A percentile compares a stretch with the other conserved stretches of the same genome.
Evolutionary conservation across 1,284 basidiomycete species (phyloP).

Genomic region (Singerocomus rubriflavus): DNA sequence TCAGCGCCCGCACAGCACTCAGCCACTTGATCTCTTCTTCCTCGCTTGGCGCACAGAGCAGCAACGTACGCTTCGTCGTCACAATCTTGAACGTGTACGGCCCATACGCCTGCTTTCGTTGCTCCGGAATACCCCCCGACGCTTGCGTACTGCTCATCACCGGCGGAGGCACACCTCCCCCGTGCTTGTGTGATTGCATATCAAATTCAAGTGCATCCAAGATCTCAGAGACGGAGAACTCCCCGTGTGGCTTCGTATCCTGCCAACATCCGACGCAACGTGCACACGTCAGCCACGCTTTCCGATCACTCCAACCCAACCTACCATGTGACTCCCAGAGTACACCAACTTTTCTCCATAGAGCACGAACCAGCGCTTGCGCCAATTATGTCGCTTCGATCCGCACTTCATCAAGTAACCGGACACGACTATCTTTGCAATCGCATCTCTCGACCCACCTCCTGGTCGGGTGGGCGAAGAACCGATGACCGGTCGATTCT

Average conservation of each 20-base stretch:
- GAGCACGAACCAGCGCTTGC: slow-evolving; percentile 91
- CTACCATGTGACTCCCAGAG: slow-evolving; percentile 85
- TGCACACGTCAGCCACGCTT: slow-evolving; percentile 12
- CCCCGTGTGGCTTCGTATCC: slow-evolving; percentile 85
- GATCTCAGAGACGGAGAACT: slow-evolving; percentile 82
- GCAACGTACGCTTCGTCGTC: slow-evolving; percentile 86
- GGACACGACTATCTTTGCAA: slow-evolving; percentile 72
- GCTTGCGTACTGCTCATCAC: slow-evolving; percentile 36
- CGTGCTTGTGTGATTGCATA: slow-evolving; percentile 45
- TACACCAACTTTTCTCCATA: slow-evolving; percentile 81
- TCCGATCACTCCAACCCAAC: slow-evolving; percentile 29
- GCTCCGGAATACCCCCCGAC: slow-evolving; percentile 34
- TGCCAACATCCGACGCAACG: slow-evolving; percentile 34
- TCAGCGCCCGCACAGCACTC: slow-evolving; percentile 87
- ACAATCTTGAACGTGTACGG: slow-evolving; percentile 89
- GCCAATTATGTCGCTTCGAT: slow-evolving; percentile 89
- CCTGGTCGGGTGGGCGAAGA: slow-evolving; percentile 41
- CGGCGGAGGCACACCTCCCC: slow-evolving; percentile 31
- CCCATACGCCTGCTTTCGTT: slow-evolving; percentile 38
- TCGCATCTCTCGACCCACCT: slow-evolving; percentile 42
- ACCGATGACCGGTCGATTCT: slow-evolving; percentile 36
- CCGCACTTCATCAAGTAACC: slow-evolving; percentile 99
- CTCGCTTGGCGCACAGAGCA: slow-evolving; percentile 93
- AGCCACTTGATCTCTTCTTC: slow-evolving; percentile 99
- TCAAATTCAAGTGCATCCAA: slow-evolving; percentile 92